Conservation (phyloP, 129 eudicot genomes). For the Mikania micrantha region DNA sequence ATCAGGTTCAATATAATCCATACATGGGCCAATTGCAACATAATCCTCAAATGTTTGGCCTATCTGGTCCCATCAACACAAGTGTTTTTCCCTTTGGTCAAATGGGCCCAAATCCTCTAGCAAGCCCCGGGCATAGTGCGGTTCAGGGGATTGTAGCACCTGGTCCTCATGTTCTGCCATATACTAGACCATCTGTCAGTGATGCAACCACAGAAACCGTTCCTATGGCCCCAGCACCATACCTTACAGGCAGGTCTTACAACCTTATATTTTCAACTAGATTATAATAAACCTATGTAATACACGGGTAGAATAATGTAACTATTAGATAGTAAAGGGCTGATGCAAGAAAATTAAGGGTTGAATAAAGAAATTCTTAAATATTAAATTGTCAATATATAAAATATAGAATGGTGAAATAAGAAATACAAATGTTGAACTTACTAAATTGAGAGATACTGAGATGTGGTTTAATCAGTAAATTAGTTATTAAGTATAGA, state of each 20-base stretch:
- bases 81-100: conserved; percentile 33
- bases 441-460: too few relatives aligned
- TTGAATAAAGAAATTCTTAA: too few relatives aligned
- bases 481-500: too few relatives aligned
- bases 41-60: conserved; percentile 40
- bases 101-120: conserved; percentile 37
- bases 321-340: too few relatives aligned
- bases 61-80: conserved; percentile 35
- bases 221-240: conserved; percentile 39
- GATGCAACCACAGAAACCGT: conserved; percentile 35
- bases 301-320: too few relatives aligned
- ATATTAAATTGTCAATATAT: too few relatives aligned
- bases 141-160: conserved; percentile 31
- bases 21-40: conserved; percentile 36
- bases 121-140: conserved; percentile 32
- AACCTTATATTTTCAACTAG: too few relatives aligned
- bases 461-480: too few relatives aligned
- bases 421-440: too few relatives aligned
- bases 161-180: conserved; percentile 36
- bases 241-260: conserved; percentile 34
- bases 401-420: too few relatives aligned
- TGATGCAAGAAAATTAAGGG: too few relatives aligned
- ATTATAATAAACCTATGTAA: too few relatives aligned
- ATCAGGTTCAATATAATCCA: conserved; percentile 40
- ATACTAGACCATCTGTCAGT: conserved; percentile 33